Evolutionary conservation across 1,284 basidiomycete species (phyloP), one percentile per base, ranked within the genome.

Genomic region (Exsudoporus floridanus): DNA sequence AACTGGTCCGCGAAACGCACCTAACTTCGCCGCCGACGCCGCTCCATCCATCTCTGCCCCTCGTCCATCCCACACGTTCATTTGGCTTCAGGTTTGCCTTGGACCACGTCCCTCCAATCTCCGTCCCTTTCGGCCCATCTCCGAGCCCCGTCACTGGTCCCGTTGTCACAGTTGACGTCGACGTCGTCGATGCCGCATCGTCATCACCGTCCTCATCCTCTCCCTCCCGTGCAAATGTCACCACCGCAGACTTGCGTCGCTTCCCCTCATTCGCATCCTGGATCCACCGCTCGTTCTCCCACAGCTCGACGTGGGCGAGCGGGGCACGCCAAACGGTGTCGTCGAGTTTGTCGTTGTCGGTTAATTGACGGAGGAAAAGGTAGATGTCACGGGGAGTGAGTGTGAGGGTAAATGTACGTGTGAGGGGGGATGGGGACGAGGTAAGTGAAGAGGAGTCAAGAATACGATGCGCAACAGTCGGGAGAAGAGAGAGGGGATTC

Each of bases 21-120:
- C 86, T 87, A 50, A 89, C 81, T 54, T 82, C 78, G 0, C 77
- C 75, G 2, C 72, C 71, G 19, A 84, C 74, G 0, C 80, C 81
- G 59, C 79, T 83, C 84, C 86, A 89, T 5, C 88, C 88, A 62
- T 90, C 88, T 40, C 82, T 70, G 0, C 84, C 82, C 25, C 86
- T 74, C 28, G 86, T 89, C 88, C 88, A 90, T 14, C 77, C 77
- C 12, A 70, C 70, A 12, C 86, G 71, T 63, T 90, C 88, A 0
- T 72, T 77, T 0, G 72, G 60, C 51, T 71, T 74, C 37, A 90
- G 63, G 60, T 83, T 74, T 7, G 62, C 46, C 63, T 89, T 88
- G 58, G 75, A 76, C 84, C 87, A 88, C 10, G 75, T 73, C 8
- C 68, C 71, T n/a, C 46, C 51, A 7, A 21, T 27, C 1, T 25